Conservation (phyloP, 2,329 filamentous ascomycete species). For the Gyromitra esculenta region DNA sequence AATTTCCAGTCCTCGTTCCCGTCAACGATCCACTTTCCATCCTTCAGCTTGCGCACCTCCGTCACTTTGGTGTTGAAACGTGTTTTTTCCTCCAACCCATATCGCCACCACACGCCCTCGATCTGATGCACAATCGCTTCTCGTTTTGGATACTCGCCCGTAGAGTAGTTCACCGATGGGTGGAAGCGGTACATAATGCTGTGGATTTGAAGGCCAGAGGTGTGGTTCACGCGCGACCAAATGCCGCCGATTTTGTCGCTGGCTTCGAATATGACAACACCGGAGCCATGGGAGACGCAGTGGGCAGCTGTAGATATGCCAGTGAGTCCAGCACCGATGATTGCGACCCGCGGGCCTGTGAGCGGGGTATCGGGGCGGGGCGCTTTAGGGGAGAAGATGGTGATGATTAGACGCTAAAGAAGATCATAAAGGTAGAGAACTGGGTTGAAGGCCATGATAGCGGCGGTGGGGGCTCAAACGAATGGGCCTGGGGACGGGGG, state of each 20-base stretch:
- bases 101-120: constrained; percentile 76
- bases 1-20: constrained; percentile 68
- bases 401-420: constrained; percentile 71
- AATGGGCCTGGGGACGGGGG: neutral
- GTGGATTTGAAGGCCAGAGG: constrained; percentile 83
- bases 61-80: constrained; percentile 76
- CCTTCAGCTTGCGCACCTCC: constrained; percentile 73
- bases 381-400: constrained; percentile 74
- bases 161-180: constrained; percentile 76
- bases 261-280: constrained; percentile 80
- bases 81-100: constrained; percentile 75
- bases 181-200: constrained; percentile 89
- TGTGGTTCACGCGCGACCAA: constrained; percentile 86
- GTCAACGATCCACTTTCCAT: constrained; percentile 74
- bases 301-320: constrained; percentile 81
- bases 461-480: neutral
- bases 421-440: constrained; percentile 72
- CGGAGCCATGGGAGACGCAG: constrained; percentile 85
- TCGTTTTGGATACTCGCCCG: constrained; percentile 77
- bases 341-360: constrained; percentile 72
- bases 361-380: constrained; percentile 69
- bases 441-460: constrained; percentile 14
- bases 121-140: constrained; percentile 79
- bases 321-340: constrained; percentile 78
- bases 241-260: constrained; percentile 77